Conservation (phyloP, 345 rosid species). For the Aquilaria sinensis region DNA sequence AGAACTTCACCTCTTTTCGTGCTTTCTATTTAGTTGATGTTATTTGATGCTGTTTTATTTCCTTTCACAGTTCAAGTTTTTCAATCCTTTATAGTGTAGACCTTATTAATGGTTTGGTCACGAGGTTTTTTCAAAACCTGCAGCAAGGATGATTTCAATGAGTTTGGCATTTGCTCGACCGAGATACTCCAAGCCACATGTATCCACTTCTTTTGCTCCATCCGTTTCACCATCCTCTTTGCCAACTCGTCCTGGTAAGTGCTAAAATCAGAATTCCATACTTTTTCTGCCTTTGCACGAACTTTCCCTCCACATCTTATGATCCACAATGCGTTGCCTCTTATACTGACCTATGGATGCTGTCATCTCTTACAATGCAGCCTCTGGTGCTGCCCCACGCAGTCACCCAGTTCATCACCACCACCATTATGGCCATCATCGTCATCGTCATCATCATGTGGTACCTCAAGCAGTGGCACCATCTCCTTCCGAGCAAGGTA, state of each 20-base stretch:
- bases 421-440: conserved; percentile 42
- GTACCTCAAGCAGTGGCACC: conserved; percentile 55
- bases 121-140: background rate
- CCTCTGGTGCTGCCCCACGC: conserved; percentile 31
- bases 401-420: conserved; percentile 13
- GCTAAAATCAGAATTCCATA: background rate
- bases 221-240: conserved; percentile 37
- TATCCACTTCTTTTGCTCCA: conserved; percentile 31
- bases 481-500: conserved; percentile 68
- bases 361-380: conserved; percentile 25
- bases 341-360: no score
- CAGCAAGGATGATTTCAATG: conserved; percentile 51
- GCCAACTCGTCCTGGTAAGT: conserved; percentile 34
- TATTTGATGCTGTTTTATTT: no score
- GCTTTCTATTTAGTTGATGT: no score
- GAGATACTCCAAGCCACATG: conserved; percentile 24
- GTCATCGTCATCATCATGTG: conserved; percentile 42
- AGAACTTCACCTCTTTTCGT: no score
- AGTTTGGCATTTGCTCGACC: conserved; percentile 28
- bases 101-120: no score
- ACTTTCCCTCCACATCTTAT: no score
- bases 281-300: conserved; percentile 8
- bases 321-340: no score
- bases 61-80: no score
- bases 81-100: no score